phyloP scores from a whole-genome alignment of 2,329 filamentous ascomycete genomes.

The Furcasterigmium furcatum region DNA sequence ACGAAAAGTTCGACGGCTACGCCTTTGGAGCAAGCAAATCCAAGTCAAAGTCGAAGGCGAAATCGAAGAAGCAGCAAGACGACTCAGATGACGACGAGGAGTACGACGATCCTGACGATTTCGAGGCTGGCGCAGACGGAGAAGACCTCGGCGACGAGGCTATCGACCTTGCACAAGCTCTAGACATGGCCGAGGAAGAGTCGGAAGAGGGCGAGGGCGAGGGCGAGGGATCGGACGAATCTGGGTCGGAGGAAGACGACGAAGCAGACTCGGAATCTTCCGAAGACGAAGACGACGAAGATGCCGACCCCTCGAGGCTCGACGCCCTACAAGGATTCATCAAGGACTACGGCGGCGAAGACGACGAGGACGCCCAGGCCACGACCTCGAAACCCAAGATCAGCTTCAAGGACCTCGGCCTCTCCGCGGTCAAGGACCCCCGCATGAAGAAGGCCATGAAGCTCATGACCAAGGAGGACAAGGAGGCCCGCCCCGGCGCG shows the following conservation, averaged over 20 bases:
- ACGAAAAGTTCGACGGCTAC: constrained; percentile 79
- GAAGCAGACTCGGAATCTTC: constrained; percentile 48
- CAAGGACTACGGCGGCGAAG: constrained; percentile 64
- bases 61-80: constrained; percentile 13
- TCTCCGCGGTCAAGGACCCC: constrained; percentile 70
- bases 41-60: constrained; percentile 29
- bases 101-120: constrained; percentile 54
- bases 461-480: constrained; percentile 63
- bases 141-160: constrained; percentile 57
- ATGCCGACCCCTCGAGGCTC: constrained; percentile 52
- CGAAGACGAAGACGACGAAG: constrained; percentile 39
- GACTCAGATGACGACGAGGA: constrained; percentile 40
- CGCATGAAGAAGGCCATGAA: constrained; percentile 77
- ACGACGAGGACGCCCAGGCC: constrained; percentile 42
- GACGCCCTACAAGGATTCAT: constrained; percentile 67
- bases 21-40: constrained; percentile 46
- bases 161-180: constrained; percentile 54
- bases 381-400: constrained; percentile 51
- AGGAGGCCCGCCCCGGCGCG: constrained; percentile 39
- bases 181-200: constrained; percentile 51
- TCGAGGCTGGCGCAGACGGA: constrained; percentile 50
- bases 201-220: constrained; percentile 44
- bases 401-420: constrained; percentile 69
- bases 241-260: constrained; percentile 36
- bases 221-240: constrained; percentile 37